Base-by-base conservation (phyloP, 495 filamentous ascomycete genomes). In the Hypoxylon intermedium region DNA sequence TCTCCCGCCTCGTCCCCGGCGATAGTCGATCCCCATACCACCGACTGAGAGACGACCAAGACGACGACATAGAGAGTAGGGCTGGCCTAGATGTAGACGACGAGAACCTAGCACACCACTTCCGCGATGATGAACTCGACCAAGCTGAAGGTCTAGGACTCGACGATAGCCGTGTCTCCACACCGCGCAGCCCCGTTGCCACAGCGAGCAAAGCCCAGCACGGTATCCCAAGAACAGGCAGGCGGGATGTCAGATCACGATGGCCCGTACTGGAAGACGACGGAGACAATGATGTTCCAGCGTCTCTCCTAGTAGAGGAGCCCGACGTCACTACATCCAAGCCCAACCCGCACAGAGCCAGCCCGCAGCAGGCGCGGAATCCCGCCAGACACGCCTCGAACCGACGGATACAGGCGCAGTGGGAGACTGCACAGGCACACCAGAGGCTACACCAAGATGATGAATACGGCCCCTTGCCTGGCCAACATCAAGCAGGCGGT, bases 201-300 rank as follows among this genome's bases (percentile, higher is more conserved):
- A 36, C 36, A 71, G 76, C 53, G 48, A 66, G 51, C 31, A 46
- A 37, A 16, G 31, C 46, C 16, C 67, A 42, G 16, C 52, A 26
- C n/a, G 54, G 50, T 31, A n/a, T 44, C 23, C 6, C 49, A 12
- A 43, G 52, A 28, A 34, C 43, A 37, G 40, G 30, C 19, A 15
- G 42, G 37, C 58, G 44, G 19, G 65, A 64, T 51, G 18, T 13
- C 5, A 67, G 67, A 41, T 34, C 74, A 19, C 68, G 48, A 21
- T 76, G 77, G 69, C 67, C 67, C 21, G 54, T 64, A 21, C 73
- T 86, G 16, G 76, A 87, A 12, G 87, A 91, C n/a, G 90, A 95
- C 48, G 83, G 82, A 13, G 90, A 96, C 68, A 93, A 96, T 47
- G 94, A 98, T 62, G 94, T 98, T 1, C 94, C 94, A 2, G 84